A percentile compares a stretch with the other conserved stretches of the same genome.
These are phyloP conservation scores for Russula griseocarnosa DNA, from an alignment of 768 basidiomycete genomes.

Conservation along the genomic window DNA sequence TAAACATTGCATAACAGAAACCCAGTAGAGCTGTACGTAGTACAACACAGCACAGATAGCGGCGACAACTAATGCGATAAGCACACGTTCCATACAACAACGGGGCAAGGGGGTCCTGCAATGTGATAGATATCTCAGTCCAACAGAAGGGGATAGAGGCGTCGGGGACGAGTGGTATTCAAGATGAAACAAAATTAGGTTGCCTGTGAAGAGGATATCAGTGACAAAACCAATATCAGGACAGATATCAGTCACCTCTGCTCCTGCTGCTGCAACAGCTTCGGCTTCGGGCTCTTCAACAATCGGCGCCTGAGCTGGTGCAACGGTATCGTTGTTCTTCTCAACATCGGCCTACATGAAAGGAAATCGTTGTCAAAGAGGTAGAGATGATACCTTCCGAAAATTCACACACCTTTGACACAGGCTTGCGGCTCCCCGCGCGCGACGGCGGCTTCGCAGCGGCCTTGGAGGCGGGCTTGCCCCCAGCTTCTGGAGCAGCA, in stretches of 20 bases:
- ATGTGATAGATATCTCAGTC: slow-evolving; percentile 25
- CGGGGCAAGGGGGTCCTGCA: slow-evolving; percentile 23
- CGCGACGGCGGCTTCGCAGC: slow-evolving; percentile 31
- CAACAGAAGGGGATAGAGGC: not conserved
- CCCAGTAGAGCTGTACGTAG: slow-evolving; percentile 26
- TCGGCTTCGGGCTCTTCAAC: slow-evolving; percentile 28
- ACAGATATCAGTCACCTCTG: not conserved
- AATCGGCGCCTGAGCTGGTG: slow-evolving; percentile 21
- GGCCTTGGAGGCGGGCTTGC: slow-evolving; percentile 37
- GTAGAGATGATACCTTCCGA: slow-evolving; percentile 19
- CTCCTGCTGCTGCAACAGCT: slow-evolving; percentile 14
- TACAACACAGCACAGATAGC: slow-evolving; percentile 28
- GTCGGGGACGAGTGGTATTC: slow-evolving; percentile 14
- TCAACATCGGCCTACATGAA: slow-evolving; percentile 23
- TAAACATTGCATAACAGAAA: slow-evolving; percentile 25
- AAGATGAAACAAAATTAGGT: slow-evolving; percentile 16
- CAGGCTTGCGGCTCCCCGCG: slow-evolving; percentile 34
- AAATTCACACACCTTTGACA: slow-evolving; percentile 33
- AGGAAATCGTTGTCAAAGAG: not conserved
- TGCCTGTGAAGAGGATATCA: slow-evolving; percentile 14
- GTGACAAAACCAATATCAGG: not conserved
- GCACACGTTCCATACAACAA: slow-evolving; percentile 21
- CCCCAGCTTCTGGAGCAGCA: slow-evolving; percentile 18
- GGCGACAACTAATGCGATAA: slow-evolving; percentile 24
- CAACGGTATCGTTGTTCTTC: slow-evolving; percentile 21